Evolutionary conservation across 148 eudicot species (phyloP), one percentile per base, ranked within the genome.

Genomic region (Tetragonia tetragonoides): DNA sequence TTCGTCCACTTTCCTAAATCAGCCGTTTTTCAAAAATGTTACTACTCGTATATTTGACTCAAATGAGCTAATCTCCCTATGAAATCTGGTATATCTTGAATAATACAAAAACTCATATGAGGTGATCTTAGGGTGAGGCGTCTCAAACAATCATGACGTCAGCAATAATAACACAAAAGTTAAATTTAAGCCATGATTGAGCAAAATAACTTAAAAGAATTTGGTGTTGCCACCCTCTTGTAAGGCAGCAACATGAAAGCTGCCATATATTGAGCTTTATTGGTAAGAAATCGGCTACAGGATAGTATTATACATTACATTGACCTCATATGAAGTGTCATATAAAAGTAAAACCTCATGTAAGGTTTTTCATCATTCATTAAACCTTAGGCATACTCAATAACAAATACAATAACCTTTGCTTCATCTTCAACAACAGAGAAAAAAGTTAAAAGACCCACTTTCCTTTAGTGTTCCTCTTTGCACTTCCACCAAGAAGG

Each of bases 401-500:
- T 77, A 65, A 41, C 34, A 76, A 18, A 42, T 17, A 37, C 4
- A 66, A 66, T 4, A 71, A 74, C 84, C 81, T 78, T 74, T 82
- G 64, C 85, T 74, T 82, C 61, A 78, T 41, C 23, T 20, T 34
- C 40, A 72, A 69, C 68, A 37, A 63, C 12, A 23, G 4, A 34
- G 40, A 57, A 72, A n/a, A 28, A 56, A n/a, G n/a, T n/a, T n/a
- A n/a, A 39, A 59, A 60, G 21, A 14, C 16, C 16, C 68, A 77
- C 69, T 81, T 81, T 77, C 80, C 80, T 72, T 56, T 51, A 42
- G 20, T 75, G 46, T 80, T 71, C 79, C 67, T 44, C 57, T 66
- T 77, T 81, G 81, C 81, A 81, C 84, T 66, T 74, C 72, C 81
- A 78, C 73, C 84, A 41, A 78, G 74, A 61, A 82, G 81, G 70